Conservation (phyloP, 257 asterid species). For the Leonotis leonurus region DNA sequence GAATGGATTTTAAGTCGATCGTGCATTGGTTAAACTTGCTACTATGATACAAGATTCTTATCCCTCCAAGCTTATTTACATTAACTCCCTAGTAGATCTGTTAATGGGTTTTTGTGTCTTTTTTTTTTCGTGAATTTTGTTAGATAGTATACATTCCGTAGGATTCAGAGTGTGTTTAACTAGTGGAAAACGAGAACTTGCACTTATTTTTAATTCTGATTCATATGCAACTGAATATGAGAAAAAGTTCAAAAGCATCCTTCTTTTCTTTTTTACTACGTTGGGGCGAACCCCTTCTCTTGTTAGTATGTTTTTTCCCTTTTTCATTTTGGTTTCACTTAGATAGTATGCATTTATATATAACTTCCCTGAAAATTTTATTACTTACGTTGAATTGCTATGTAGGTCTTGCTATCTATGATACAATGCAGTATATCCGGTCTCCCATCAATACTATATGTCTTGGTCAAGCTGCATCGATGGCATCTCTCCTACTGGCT, state of each 20-base stretch:
- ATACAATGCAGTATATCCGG: conserved; percentile 89
- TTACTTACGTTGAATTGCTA: not conserved
- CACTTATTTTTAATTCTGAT: too few species aligned
- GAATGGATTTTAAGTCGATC: too few species aligned
- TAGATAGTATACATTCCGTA: not conserved
- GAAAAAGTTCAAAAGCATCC: too few species aligned
- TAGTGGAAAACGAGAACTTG: not conserved
- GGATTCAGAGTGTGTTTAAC: not conserved
- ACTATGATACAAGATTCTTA: not conserved
- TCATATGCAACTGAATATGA: not conserved
- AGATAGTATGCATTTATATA: too few species aligned
- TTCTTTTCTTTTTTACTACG: not conserved
- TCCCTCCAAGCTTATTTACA: not conserved
- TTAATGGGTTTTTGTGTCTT: not conserved
- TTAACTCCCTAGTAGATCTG: not conserved
- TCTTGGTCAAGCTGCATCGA: conserved; percentile 95
- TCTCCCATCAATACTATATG: conserved; percentile 86
- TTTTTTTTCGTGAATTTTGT: not conserved
- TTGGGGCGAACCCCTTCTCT: not conserved
- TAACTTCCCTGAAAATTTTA: too few species aligned
- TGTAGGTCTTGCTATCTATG: conserved; percentile 93
- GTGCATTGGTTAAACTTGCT: not conserved
- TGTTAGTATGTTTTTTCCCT: too few species aligned
- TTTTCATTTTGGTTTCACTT: too few species aligned
- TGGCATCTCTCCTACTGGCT: conserved; percentile 93